Percentiles rank a stretch among this genome's conserved stretches.
Evolutionary conservation across 1,139 yeast species (phyloP).

Genomic region (Geotrichum bryndzae): DNA sequence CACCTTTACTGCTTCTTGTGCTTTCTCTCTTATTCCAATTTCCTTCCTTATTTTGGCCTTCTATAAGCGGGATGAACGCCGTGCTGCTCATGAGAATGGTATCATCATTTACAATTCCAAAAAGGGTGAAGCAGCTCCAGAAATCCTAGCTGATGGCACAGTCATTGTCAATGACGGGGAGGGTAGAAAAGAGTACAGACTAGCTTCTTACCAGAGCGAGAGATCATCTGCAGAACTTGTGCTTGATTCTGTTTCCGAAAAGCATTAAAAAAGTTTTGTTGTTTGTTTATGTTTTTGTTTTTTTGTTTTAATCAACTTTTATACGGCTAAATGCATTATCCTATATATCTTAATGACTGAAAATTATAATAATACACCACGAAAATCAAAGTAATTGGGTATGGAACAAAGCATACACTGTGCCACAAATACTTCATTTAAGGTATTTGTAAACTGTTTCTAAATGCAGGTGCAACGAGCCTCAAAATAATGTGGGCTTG

Average conservation of each 20-base stretch:
- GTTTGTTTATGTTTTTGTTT: not conserved
- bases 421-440: no score
- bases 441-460: no score
- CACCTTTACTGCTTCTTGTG: conserved; percentile 48
- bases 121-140: conserved; percentile 14
- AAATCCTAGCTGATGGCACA: not conserved
- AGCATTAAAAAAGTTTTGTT: not conserved
- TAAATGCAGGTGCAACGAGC: no score
- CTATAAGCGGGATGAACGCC: conserved; percentile 54
- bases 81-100: conserved; percentile 48
- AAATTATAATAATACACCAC: no score
- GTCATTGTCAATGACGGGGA: not conserved
- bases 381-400: no score
- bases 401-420: no score
- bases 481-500: no score
- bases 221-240: not conserved
- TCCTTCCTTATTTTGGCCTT: conserved; percentile 50
- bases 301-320: not conserved
- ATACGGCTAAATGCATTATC: not conserved
- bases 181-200: not conserved
- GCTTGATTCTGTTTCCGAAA: not conserved
- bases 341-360: no score
- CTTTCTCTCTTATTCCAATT: conserved; percentile 41
- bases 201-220: not conserved
- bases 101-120: conserved; percentile 23